Evolutionary conservation across 176 grass and related monocot species (phyloP).

Genomic region (Paspalum notatum): DNA sequence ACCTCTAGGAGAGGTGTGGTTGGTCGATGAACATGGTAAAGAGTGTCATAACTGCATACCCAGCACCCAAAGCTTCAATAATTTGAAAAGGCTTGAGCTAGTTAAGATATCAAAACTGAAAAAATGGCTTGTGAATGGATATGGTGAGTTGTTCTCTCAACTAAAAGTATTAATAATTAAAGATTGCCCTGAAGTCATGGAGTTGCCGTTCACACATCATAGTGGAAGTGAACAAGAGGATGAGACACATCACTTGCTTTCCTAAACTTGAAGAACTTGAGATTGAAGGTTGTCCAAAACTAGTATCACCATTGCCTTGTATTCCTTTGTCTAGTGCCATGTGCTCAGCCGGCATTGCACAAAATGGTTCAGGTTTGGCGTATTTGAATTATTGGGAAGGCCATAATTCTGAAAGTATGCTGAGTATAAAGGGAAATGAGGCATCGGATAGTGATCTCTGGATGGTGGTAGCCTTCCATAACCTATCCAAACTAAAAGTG

Average conservation of each 20-base stretch:
- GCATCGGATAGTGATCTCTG: not conserved
- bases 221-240: too few relatives aligned
- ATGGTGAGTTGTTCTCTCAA: not conserved
- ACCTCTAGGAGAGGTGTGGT: not conserved
- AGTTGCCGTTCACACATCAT: not conserved
- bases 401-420: not conserved
- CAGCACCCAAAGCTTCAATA: not conserved
- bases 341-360: fast-evolving
- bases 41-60: not conserved
- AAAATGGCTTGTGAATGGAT: not conserved
- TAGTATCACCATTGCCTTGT: not conserved
- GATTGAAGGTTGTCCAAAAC: not conserved
- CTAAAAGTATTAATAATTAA: not conserved
- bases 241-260: not conserved
- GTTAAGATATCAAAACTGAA: not conserved
- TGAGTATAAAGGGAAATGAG: not conserved
- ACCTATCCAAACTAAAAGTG: not conserved
- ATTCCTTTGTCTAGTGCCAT: not conserved
- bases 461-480: not conserved
- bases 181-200: not conserved
- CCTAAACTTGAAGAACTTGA: not conserved
- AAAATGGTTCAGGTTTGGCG: not conserved
- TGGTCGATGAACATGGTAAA: not conserved
- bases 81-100: not conserved
- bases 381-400: fast-evolving